Evolutionary conservation across 345 rosid species (phyloP).

Genomic region (Syzygium aqueum): DNA sequence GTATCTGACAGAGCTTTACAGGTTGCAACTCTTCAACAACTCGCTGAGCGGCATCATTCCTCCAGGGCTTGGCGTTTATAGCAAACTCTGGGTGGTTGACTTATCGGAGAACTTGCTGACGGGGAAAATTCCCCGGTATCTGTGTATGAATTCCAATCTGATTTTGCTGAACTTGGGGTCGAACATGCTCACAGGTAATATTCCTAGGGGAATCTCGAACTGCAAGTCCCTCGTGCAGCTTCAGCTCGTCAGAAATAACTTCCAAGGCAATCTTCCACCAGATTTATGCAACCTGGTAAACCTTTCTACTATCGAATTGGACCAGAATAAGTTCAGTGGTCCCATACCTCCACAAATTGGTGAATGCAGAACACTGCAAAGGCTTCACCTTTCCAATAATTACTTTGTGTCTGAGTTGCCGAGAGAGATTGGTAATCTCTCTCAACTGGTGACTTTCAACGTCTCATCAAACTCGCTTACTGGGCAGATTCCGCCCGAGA

Average conservation of each 20-base stretch:
- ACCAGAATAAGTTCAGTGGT: conserved; percentile 63
- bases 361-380: conserved; percentile 51
- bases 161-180: conserved; percentile 55
- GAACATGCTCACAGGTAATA: conserved; percentile 59
- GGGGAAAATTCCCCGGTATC: conserved; percentile 58
- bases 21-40: conserved; percentile 79
- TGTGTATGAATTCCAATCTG: conserved; percentile 47
- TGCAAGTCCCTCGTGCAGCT: conserved; percentile 65
- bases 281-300: conserved; percentile 53
- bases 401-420: conserved; percentile 57
- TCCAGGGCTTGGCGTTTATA: conserved; percentile 51
- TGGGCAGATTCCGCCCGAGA: conserved; percentile 60
- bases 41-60: conserved; percentile 65
- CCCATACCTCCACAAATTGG: conserved; percentile 62
- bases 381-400: conserved; percentile 61
- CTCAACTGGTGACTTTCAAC: conserved; percentile 59
- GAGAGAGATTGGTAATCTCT: conserved; percentile 59
- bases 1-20: conserved; percentile 34
- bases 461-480: conserved; percentile 60
- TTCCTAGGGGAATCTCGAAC: conserved; percentile 48
- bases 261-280: conserved; percentile 55
- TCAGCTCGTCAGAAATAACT: conserved; percentile 47
- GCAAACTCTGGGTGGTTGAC: conserved; percentile 73
- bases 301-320: conserved; percentile 59
- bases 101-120: conserved; percentile 53